Evolutionary conservation across 2,329 filamentous ascomycete species (phyloP), one percentile per base, ranked within the genome.

Genomic region (Pseudogymnoascus sp.): DNA sequence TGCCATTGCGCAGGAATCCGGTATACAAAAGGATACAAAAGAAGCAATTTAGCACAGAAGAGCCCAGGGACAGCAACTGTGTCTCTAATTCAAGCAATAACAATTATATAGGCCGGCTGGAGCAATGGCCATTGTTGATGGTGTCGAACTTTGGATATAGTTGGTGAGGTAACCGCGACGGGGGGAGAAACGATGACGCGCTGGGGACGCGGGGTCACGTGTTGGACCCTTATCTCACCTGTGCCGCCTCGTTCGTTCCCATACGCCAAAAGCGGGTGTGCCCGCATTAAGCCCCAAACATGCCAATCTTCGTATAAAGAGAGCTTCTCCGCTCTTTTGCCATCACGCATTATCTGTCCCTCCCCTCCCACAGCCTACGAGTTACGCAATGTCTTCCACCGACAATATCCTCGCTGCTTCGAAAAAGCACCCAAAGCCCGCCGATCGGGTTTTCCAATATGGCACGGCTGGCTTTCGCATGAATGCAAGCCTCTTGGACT

Each of bases 401-500:
- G 73, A 75, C 42, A 77, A 80, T 68, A 83, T 88, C 68, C 77
- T 87, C 69, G 81, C 78, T 64, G 85, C 84, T 70, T 86, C 85
- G 62, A 78, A 81, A 76, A 85, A 82, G 77, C 83, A 87, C 73
- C 81, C 85, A 67, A 85, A 86, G 63, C 75, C 75, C 61, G 72
- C 77, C 62, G 81, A 81, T 69, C 81, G 80, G 63, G 69, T 76
- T 63, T 88, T 86, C 77, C 84, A 83, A 69, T 88, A 88, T 76
- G 85, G 85, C 68, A 88, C 85, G 31, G 85, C 85, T 49, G 85
- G 85, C 65, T 88, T 88, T 74, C 85, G 85, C 69, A 88, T 88
- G 85, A 84, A 83, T 73, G 84, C 85, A 34, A 88, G 92, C 71
- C 84, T 96, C 63, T 88, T 97, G 71, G 90, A 96, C 74, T 95